Conservation (phyloP, 2,329 filamentous ascomycete species). For the Fusarium succisae region DNA sequence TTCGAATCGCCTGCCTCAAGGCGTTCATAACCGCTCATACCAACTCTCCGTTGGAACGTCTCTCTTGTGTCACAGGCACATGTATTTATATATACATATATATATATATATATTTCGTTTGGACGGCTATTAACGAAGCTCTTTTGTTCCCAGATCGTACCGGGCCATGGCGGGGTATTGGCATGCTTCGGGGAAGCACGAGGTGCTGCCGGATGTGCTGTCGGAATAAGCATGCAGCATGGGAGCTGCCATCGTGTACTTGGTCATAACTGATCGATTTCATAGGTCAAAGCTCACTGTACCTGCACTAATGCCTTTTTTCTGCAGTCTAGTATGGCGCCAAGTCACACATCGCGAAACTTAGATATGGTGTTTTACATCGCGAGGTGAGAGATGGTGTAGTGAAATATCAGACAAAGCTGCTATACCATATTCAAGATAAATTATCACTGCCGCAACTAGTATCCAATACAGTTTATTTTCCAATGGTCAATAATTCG, state of each 20-base stretch:
- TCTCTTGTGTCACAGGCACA: neutral
- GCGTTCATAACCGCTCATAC: neutral
- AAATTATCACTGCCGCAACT: neutral
- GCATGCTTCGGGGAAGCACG: slow-evolving; percentile 39
- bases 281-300: slow-evolving; percentile 24
- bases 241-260: slow-evolving; percentile 22
- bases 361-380: neutral
- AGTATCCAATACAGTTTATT: neutral
- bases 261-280: slow-evolving; percentile 15
- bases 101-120: neutral
- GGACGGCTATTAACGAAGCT: neutral
- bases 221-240: slow-evolving; percentile 39
- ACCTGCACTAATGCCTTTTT: slow-evolving; percentile 37
- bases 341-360: slow-evolving; percentile 9
- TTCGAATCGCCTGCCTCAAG: neutral
- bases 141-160: slow-evolving; percentile 10
- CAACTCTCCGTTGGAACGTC: neutral
- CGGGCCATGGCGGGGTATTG: slow-evolving; percentile 34
- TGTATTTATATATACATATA: neutral
- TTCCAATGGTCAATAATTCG: neutral
- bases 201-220: slow-evolving; percentile 35
- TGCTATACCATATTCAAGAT: no score
- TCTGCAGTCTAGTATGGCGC: slow-evolving; percentile 29
- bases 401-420: neutral
- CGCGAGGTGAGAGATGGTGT: neutral